These are phyloP conservation scores for Elsinoe perseae DNA, from an alignment of 2,329 filamentous ascomycete genomes.

Conservation along the genomic window DNA sequence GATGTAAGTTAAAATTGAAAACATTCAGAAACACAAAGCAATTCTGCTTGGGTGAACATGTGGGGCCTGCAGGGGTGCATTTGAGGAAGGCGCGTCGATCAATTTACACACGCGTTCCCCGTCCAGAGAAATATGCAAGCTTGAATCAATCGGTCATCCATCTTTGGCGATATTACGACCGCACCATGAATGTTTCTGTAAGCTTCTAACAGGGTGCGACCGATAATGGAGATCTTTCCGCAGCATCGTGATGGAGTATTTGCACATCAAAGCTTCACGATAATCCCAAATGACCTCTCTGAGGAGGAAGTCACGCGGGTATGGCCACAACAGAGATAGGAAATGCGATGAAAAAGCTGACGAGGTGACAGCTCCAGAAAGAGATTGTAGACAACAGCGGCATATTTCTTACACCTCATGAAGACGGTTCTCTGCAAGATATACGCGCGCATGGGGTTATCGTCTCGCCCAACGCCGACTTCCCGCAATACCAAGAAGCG, in stretches of 20 bases:
- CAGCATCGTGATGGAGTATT: background rate
- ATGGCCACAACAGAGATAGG: constrained; percentile 16
- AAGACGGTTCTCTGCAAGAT: constrained; percentile 34
- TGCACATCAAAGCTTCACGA: constrained; percentile 29
- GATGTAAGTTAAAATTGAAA: background rate
- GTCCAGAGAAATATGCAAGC: background rate
- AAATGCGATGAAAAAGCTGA: background rate
- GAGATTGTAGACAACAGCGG: constrained; percentile 44
- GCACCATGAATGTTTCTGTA: background rate
- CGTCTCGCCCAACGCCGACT: constrained; percentile 74
- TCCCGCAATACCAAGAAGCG: constrained; percentile 72
- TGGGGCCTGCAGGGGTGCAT: too few relatives aligned
- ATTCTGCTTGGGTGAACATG: background rate
- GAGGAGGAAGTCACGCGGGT: constrained; percentile 19
- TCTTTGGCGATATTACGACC: background rate
- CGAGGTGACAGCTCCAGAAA: constrained; percentile 38
- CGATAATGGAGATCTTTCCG: background rate
- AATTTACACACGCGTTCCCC: background rate
- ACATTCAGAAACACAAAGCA: background rate
- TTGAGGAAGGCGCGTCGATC: background rate
- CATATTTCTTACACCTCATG: constrained; percentile 36
- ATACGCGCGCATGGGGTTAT: constrained; percentile 53
- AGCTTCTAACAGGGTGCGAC: background rate
- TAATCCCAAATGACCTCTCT: constrained; percentile 36
- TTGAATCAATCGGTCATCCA: background rate